phyloP scores from a whole-genome alignment of 1,284 basidiomycete genomes.

The Sporisorium reilianum region DNA sequence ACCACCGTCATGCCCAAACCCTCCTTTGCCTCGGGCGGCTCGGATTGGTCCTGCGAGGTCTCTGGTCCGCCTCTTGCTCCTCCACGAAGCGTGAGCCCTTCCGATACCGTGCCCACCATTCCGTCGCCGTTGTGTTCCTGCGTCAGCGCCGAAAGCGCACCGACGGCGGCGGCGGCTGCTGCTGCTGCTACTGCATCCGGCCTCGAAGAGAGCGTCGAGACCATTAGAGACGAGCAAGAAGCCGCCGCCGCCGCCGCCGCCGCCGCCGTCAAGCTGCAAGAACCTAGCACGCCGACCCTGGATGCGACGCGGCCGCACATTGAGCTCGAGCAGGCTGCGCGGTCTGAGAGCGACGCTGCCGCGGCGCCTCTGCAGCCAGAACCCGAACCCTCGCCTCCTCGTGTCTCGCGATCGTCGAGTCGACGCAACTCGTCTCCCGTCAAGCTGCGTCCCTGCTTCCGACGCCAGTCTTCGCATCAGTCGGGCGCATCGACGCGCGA shows the following conservation, averaged over 20 bases:
- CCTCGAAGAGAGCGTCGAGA: slow-evolving; percentile 54
- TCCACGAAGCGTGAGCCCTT: slow-evolving; percentile 51
- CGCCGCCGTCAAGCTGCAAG: neutral
- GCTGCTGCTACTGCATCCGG: slow-evolving; percentile 9
- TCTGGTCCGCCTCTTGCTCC: slow-evolving; percentile 53
- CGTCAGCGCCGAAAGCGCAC: slow-evolving; percentile 36
- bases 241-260: slow-evolving; percentile 5
- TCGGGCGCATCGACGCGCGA: slow-evolving; percentile 40
- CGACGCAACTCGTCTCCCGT: slow-evolving; percentile 58
- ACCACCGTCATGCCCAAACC: slow-evolving; percentile 53
- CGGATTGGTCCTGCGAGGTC: slow-evolving; percentile 54
- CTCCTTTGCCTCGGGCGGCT: slow-evolving; percentile 16
- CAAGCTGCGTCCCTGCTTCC: slow-evolving; percentile 63
- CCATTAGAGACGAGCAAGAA: slow-evolving; percentile 26
- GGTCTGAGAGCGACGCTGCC: neutral
- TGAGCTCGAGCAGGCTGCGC: neutral
- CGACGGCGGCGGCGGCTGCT: too few species aligned
- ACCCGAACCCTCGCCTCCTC: slow-evolving; percentile 23
- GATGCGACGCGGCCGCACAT: neutral
- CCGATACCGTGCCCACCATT: slow-evolving; percentile 60
- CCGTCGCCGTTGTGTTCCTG: slow-evolving; percentile 63
- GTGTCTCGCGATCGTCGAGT: slow-evolving; percentile 29
- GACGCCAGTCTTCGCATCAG: slow-evolving; percentile 49
- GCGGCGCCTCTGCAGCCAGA: neutral
- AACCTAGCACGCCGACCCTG: neutral